Conservation (phyloP, 305 asterid species). For the Fraxinus baroniana region DNA sequence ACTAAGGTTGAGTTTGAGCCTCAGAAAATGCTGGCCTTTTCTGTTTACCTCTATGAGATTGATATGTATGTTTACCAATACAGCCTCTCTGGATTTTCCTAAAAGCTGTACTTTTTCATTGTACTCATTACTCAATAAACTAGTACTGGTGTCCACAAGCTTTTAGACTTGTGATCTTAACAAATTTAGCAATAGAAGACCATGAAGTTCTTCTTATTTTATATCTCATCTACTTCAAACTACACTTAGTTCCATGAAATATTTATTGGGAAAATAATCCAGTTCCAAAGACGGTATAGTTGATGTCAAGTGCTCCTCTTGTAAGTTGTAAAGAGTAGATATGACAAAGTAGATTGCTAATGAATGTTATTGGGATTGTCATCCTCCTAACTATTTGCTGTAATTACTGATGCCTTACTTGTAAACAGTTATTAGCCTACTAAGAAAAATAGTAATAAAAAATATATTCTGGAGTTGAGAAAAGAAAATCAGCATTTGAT, state of each 20-base stretch:
- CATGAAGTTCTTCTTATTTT: neutral
- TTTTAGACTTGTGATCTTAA: neutral
- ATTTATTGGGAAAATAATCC: neutral
- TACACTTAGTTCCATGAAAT: neutral
- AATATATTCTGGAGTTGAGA: neutral
- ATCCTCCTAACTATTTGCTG: neutral
- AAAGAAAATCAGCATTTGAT: neutral
- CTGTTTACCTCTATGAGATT: neutral
- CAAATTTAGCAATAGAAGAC: neutral
- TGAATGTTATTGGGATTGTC: neutral
- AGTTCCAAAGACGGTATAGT: neutral
- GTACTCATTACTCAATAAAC: neutral
- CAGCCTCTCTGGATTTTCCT: neutral
- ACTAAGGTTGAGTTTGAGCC: neutral
- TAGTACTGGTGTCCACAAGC: neutral
- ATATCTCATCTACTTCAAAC: neutral
- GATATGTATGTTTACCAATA: neutral
- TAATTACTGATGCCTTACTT: neutral
- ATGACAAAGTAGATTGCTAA: neutral
- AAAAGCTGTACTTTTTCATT: neutral
- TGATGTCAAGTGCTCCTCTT: neutral
- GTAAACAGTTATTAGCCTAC: neutral
- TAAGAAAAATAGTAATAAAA: neutral
- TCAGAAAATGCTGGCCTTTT: neutral
- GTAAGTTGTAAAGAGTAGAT: slow-evolving; percentile 4